Evolutionary conservation across 2,329 filamentous ascomycete species (phyloP).

Genomic region (Aureobasidium sp.): DNA sequence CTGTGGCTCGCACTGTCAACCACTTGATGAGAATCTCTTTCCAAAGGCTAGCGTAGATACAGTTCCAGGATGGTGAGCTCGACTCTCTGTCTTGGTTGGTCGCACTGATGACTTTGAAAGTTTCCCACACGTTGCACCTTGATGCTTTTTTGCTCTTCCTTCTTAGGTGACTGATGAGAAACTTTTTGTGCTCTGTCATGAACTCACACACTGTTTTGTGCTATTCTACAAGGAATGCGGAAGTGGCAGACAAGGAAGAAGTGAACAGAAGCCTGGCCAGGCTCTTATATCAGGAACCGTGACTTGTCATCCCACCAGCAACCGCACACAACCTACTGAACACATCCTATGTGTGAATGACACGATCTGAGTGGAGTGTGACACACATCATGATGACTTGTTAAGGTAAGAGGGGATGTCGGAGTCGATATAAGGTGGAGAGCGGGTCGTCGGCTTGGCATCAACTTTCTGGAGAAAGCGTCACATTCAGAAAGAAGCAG

Average conservation of each 20-base stretch:
- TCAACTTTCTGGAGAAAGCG: slow-evolving; percentile 1
- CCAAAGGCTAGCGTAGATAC: not conserved
- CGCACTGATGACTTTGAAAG: not conserved
- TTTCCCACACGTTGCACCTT: not conserved
- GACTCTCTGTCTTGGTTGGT: not conserved
- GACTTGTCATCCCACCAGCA: not conserved
- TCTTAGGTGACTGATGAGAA: too few relatives aligned
- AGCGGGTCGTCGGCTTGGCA: not conserved
- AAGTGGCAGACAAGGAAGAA: not conserved
- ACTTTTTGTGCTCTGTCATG: not conserved
- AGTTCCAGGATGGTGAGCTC: not conserved
- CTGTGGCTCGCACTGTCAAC: not conserved
- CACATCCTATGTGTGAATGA: not conserved
- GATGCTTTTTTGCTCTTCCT: too few relatives aligned
- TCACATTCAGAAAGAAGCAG: slow-evolving; percentile 8
- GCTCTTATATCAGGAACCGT: not conserved
- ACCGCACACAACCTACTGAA: not conserved
- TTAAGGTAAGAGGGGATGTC: not conserved
- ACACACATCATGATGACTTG: not conserved
- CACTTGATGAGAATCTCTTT: not conserved
- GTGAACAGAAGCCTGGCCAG: not conserved
- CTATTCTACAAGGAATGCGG: not conserved
- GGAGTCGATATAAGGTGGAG: not conserved
- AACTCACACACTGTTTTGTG: not conserved
- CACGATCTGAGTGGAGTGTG: not conserved